These are phyloP conservation scores for Setaria italica DNA, from an alignment of 202 grass and related monocot species.

Conservation along the genomic window DNA sequence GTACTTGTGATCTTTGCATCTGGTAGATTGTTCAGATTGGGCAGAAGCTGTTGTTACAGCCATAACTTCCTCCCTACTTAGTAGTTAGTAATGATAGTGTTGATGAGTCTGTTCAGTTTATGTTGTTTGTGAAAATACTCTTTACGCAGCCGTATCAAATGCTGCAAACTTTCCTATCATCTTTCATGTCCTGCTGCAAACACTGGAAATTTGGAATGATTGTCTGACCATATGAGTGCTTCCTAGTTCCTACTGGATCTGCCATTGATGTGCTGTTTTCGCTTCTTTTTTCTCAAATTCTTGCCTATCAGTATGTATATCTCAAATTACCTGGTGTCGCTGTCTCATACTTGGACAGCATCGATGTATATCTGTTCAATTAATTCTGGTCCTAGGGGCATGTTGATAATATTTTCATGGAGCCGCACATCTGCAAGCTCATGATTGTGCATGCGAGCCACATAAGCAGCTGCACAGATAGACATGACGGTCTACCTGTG, in stretches of 20 bases:
- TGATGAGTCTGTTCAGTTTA: background rate
- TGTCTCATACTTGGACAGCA: background rate
- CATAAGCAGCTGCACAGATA: background rate
- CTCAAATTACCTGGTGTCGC: background rate
- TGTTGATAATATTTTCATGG: background rate
- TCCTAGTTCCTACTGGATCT: background rate
- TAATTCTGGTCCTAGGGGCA: slow-evolving; percentile 3
- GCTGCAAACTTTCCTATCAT: background rate
- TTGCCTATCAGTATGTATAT: background rate
- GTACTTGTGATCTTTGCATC: background rate
- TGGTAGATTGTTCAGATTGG: slow-evolving; percentile 2
- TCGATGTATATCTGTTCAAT: background rate
- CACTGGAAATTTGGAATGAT: background rate
- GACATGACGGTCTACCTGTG: slow-evolving; percentile 8
- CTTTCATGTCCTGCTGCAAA: background rate
- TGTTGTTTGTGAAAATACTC: background rate
- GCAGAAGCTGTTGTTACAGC: background rate
- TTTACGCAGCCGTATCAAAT: background rate
- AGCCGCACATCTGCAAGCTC: background rate
- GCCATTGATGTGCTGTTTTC: background rate
- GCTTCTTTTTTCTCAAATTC: background rate
- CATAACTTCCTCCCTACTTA: background rate
- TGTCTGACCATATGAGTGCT: background rate
- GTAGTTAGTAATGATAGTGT: background rate
- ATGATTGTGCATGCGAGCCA: background rate